phyloP scores from a whole-genome alignment of 108 stramenopile genomes.

The Mediolabrus comicus region DNA sequence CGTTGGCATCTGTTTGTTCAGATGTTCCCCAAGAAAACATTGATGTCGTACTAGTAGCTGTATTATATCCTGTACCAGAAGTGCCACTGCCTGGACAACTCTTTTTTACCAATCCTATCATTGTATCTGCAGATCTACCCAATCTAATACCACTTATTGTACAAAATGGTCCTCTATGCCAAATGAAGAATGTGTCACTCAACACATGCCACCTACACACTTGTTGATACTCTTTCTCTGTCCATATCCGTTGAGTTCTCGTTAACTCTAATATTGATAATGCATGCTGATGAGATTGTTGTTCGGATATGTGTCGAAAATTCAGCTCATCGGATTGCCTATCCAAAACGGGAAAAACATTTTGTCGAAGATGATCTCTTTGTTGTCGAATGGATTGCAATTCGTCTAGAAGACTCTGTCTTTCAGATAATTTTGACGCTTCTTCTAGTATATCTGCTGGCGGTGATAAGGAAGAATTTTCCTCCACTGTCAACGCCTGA shows the following conservation, averaged over 20 bases:
- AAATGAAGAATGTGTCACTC: slow-evolving; percentile 81
- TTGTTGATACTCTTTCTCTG: slow-evolving; percentile 22
- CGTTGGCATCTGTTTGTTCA: neutral
- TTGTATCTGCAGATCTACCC: slow-evolving; percentile 46
- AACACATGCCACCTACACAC: slow-evolving; percentile 63
- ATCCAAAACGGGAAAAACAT: slow-evolving; percentile 3
- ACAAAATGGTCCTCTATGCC: slow-evolving; percentile 77
- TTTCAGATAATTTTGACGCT: slow-evolving; percentile 3
- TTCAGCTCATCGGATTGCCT: slow-evolving; percentile 22
- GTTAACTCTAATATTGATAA: slow-evolving; percentile 12
- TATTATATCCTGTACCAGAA: neutral
- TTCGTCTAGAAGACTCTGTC: slow-evolving; percentile 20
- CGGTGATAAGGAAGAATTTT: neutral
- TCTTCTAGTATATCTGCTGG: neutral
- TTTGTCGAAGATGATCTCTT: slow-evolving; percentile 13
- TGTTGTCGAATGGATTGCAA: slow-evolving; percentile 27
- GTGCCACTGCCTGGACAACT: neutral
- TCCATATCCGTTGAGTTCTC: slow-evolving; percentile 7
- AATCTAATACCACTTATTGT: slow-evolving; percentile 83
- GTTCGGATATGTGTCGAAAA: slow-evolving; percentile 6
- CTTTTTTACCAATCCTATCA: slow-evolving; percentile 7
- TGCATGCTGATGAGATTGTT: slow-evolving; percentile 22
- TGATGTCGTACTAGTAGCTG: neutral
- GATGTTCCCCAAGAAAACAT: slow-evolving; percentile 29
- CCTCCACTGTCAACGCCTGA: neutral